Base-by-base conservation (phyloP, 768 basidiomycete species). In the Leccinum olivaceopallidum region DNA sequence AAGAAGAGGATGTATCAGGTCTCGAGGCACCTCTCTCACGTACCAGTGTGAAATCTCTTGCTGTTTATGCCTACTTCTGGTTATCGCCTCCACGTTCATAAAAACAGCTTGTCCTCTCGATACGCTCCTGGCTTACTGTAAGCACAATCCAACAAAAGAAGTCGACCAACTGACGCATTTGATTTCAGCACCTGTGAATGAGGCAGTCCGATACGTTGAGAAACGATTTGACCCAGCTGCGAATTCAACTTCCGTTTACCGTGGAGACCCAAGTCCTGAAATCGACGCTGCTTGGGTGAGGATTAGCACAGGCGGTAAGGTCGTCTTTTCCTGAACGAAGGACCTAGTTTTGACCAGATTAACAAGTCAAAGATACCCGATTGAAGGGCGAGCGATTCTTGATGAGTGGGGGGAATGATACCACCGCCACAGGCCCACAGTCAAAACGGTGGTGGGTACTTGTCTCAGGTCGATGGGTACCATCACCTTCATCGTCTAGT, bases 401-500 rank as follows among this genome's bases (percentile, higher is more conserved):
- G 30, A 64, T 49, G 55, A 50, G 51, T 10, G 63, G 63, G 18
- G 42, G 55, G 20, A 48, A 30, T 28, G 57, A 58, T 28, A 53
- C 37, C 10, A 55, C 57, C 1, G 34, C 63, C 10, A 37, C 24
- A n/a, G 55, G 24, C 24, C 24, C 24, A 26, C 24, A 26, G 24
- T 26, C 24, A 26, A 26, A 26, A 64, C 22, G 61, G 63, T 13
- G 61, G 63, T 6, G 63, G 63, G 2, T 62, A 62, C 32, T 56
- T 64, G 60, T 57, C 57, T 6, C 39, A 61, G 6, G 9, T 64
- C 16, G 63, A 62, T 52, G 53, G 51, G n/a, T 52, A 58, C 32
- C 63, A 64, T 36, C 54, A 59, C 48, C 10, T 64, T 24, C 63
- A 30, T 48, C 59, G 63, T 54, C 16, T 63, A 16, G 60, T 63